A percentile compares a stretch with the other conserved stretches of the same genome.
Evolutionary conservation across 352 stramenopile genomes (phyloP).

Genomic region (Halophytophthora batemanensis): DNA sequence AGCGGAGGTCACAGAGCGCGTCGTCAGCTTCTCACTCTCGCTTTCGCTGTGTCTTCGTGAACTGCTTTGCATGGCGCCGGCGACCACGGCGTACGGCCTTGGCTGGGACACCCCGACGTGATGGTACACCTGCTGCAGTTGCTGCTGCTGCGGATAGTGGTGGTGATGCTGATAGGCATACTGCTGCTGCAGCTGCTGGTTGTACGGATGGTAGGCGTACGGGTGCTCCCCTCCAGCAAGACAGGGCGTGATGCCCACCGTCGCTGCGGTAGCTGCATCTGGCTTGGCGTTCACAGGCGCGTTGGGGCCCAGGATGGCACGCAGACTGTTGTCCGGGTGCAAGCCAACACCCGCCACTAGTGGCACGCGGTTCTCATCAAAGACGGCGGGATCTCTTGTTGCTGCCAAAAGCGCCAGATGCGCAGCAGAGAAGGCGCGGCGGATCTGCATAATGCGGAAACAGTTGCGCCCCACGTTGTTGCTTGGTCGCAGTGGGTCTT

Average conservation of each 20-base stretch:
- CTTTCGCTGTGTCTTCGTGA: constrained; percentile 66
- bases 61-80: constrained; percentile 24
- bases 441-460: constrained; percentile 93
- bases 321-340: constrained; percentile 79
- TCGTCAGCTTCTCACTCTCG: constrained; percentile 66
- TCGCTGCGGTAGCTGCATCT: constrained; percentile 24
- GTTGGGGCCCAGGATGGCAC: constrained; percentile 56
- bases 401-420: constrained; percentile 65
- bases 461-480: constrained; percentile 97
- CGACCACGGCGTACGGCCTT: constrained; percentile 10
- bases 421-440: constrained; percentile 69
- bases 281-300: constrained; percentile 55
- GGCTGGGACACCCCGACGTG: constrained; percentile 19
- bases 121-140: constrained; percentile 24
- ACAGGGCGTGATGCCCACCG: constrained; percentile 21
- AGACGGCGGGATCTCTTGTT: constrained; percentile 48
- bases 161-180: constrained; percentile 33
- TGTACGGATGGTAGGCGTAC: constrained; percentile 27
- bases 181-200: constrained; percentile 19
- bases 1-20: constrained; percentile 44
- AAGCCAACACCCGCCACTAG: constrained; percentile 63
- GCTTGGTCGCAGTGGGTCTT: constrained; percentile 90
- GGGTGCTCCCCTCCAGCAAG: constrained; percentile 20
- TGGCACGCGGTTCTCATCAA: constrained; percentile 52
- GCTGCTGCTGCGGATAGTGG: constrained; percentile 22